Base-by-base conservation (phyloP, 2,329 filamentous ascomycete species). In the Paecilomyces sp. region DNA sequence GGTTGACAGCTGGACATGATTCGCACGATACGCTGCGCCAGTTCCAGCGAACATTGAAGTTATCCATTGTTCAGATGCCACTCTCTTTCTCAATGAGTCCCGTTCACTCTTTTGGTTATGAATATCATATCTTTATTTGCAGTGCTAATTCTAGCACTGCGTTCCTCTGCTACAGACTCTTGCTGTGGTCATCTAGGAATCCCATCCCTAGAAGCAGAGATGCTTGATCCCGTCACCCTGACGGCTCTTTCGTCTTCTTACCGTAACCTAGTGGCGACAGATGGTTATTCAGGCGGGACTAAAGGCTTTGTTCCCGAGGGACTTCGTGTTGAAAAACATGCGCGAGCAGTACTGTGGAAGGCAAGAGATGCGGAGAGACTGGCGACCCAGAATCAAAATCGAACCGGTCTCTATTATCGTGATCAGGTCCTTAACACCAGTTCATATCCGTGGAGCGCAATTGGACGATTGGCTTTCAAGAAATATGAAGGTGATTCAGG, bases 371-470 rank as follows among this genome's bases (percentile, higher is more conserved):
- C 60, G 1, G 54, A 60, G 28, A 47, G 33, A 28, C 50, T 62
- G 24, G 58, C 53, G 24, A n/a, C 34, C n/a, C 13, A 51, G 22
- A 24, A 30, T 36, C 31, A 54, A 22, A 51, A 62, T 30, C 60
- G 33, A 31, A 58, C 57, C n/a, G 59, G 58, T 15, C 41, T 56
- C 31, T 63, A 59, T 36, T 57, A 61, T 33, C 63, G 62, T 22
- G 57, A 64, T n/a, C 60, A 54, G 24, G 60, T 67, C 12, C 30
- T 64, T 18, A 63, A 59, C 36, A 51, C 60, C 31, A 59, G 41
- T n/a, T 53, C 53, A 3, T 67, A 66, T 57, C 65, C 65, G 9
- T 67, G 64, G 64, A 65, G 61, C 56, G 63, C 65, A 5, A 63
- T 67, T 55, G 65, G 65, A 8, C 59, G 64, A 18, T 33, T 67